Conservation (phyloP, 805 yeast genomes). For the Candida manassasensis region DNA sequence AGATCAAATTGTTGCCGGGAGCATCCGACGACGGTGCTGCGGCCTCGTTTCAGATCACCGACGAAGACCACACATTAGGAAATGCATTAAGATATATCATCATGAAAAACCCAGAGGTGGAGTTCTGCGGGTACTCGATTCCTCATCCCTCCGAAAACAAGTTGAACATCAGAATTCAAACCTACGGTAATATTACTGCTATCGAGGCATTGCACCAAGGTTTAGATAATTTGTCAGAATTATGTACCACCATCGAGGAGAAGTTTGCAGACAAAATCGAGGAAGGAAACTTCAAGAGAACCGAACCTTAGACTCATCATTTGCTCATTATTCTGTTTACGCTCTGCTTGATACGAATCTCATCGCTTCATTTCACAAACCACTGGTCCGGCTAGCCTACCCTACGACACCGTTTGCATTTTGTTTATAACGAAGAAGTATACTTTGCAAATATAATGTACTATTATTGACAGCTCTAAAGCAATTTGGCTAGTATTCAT, state of each 20-base stretch:
- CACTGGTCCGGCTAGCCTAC: too few species aligned
- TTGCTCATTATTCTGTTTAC: too few species aligned
- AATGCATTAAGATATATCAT: conserved; percentile 90
- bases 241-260: conserved; percentile 81
- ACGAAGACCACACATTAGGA: conserved; percentile 96
- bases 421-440: too few species aligned
- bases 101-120: conserved; percentile 97
- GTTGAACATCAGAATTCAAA: conserved; percentile 87
- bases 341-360: too few species aligned
- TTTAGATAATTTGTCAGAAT: conserved; percentile 71
- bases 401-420: too few species aligned
- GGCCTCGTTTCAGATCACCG: conserved; percentile 87
- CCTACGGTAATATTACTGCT: conserved; percentile 82
- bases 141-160: conserved; percentile 96
- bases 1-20: conserved; percentile 73
- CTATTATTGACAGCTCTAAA: too few species aligned
- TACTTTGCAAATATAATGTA: too few species aligned
- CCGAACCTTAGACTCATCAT: conserved; percentile 1
- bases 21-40: conserved; percentile 90
- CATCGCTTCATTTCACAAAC: too few species aligned
- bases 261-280: conserved; percentile 67
- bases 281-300: conserved; percentile 2
- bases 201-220: conserved; percentile 92
- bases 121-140: conserved; percentile 96
- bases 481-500: too few species aligned